phyloP scores from a whole-genome alignment of 106 monocot genomes.

The Agapanthus africanus region DNA sequence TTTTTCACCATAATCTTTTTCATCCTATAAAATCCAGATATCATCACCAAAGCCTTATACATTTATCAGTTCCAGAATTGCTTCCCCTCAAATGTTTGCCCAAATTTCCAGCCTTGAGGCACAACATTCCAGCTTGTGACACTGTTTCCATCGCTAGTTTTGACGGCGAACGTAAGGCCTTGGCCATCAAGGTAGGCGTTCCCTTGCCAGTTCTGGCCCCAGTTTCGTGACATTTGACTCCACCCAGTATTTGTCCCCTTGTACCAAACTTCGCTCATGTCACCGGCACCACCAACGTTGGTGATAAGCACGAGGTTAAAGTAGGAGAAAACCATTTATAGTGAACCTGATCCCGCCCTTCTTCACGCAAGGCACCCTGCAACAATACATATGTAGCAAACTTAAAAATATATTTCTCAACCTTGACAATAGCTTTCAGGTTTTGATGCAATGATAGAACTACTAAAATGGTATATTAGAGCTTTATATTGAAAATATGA shows the following conservation, averaged over 20 bases:
- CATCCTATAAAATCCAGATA: too few species aligned
- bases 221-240: conserved; percentile 25
- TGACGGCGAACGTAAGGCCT: conserved; percentile 27
- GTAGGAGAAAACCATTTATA: conserved; percentile 25
- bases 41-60: too few species aligned
- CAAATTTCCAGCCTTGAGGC: conserved; percentile 22
- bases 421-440: too few species aligned
- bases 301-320: conserved; percentile 30
- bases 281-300: conserved; percentile 51
- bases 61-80: conserved; percentile 15
- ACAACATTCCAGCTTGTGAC: conserved; percentile 19
- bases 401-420: too few species aligned
- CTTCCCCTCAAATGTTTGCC: conserved; percentile 27
- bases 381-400: too few species aligned
- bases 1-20: too few species aligned
- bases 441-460: too few species aligned
- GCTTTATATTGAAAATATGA: background rate
- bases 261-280: conserved; percentile 29
- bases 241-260: conserved; percentile 28
- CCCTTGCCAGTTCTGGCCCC: conserved; percentile 38
- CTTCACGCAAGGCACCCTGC: conserved; percentile 17
- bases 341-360: conserved; percentile 43
- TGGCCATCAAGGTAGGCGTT: conserved; percentile 8
- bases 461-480: background rate
- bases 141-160: conserved; percentile 17